These are phyloP conservation scores for Panicum hallii DNA, from an alignment of 202 grass and related monocot genomes.

Conservation along the genomic window DNA sequence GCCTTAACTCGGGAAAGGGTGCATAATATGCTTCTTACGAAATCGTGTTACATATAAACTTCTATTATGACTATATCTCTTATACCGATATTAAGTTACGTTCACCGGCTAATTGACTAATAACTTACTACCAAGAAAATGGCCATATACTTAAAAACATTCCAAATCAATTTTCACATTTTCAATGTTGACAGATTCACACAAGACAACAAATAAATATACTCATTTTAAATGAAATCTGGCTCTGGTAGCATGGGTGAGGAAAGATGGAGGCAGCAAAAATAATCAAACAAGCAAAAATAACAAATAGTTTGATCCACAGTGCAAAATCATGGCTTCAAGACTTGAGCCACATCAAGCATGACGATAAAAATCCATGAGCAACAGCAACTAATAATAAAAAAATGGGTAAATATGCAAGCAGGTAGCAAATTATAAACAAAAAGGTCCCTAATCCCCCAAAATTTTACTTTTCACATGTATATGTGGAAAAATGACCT, in stretches of 20 bases:
- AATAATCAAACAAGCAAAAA: background rate
- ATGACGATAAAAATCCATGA: too few species aligned
- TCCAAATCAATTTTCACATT: background rate
- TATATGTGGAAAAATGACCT: too few species aligned
- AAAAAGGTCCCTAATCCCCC: too few species aligned
- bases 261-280: background rate
- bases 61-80: too few species aligned
- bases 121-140: background rate
- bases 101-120: background rate
- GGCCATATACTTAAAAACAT: background rate
- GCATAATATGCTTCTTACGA: background rate
- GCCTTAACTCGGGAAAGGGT: background rate
- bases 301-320: background rate
- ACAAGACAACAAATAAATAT: background rate
- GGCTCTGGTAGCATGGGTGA: background rate
- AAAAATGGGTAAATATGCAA: too few species aligned
- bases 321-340: too few species aligned
- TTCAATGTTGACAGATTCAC: background rate
- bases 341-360: too few species aligned
- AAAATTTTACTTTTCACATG: too few species aligned
- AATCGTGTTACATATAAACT: background rate
- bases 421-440: too few species aligned
- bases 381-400: too few species aligned
- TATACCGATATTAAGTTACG: background rate
- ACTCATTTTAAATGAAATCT: background rate